A percentile compares a stretch with the other conserved stretches of the same genome.
phyloP scores from a whole-genome alignment of 164 flowering plant genomes.

The Amborella trichopoda region DNA sequence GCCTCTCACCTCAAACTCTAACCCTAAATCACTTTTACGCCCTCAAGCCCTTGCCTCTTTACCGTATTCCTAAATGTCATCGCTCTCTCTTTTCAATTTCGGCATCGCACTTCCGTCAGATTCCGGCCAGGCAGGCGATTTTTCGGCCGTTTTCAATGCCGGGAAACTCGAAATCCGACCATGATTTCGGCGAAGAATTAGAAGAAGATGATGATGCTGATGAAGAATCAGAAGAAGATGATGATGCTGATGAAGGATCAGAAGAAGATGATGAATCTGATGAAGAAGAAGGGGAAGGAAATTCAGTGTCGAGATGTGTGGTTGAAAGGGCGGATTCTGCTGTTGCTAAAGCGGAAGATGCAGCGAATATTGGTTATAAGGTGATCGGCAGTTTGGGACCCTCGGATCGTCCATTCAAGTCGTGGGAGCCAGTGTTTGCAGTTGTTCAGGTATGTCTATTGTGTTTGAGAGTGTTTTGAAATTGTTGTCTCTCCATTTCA shows the following conservation, averaged over 20 bases:
- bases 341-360: constrained; percentile 64
- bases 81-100: too few species aligned
- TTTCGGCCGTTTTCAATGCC: too few species aligned
- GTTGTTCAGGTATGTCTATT: constrained; percentile 59
- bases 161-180: too few species aligned
- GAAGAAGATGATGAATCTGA: constrained; percentile 18
- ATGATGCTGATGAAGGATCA: constrained; percentile 11
- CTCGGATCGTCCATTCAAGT: constrained; percentile 49
- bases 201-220: constrained; percentile 7
- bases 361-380: constrained; percentile 78
- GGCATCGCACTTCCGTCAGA: too few species aligned
- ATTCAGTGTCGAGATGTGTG: constrained; percentile 6
- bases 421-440: constrained; percentile 76
- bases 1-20: too few species aligned
- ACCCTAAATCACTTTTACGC: too few species aligned
- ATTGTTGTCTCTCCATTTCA: too few species aligned
- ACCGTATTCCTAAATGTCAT: too few species aligned
- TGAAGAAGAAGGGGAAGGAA: constrained; percentile 10
- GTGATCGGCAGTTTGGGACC: constrained; percentile 62
- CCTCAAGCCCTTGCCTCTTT: too few species aligned
- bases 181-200: too few species aligned
- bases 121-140: too few species aligned
- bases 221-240: constrained; percentile 14
- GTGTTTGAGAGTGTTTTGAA: too few species aligned
- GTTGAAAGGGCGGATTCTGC: constrained; percentile 23